Base-by-base conservation (phyloP, 2,329 filamentous ascomycete genomes). In the Microthyrium microscopicum region DNA sequence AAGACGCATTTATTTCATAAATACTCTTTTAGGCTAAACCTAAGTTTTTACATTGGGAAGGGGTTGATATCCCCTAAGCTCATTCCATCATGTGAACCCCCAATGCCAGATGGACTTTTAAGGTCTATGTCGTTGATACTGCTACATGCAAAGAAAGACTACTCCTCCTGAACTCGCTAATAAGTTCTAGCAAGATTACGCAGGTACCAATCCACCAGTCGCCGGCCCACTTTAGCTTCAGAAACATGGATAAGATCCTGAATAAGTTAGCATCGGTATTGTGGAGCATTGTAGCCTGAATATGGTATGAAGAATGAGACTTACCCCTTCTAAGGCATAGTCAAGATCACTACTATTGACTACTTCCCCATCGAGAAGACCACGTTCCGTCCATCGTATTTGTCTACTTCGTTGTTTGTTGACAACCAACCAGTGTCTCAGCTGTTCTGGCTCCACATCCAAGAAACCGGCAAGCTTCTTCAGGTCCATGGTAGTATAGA, bases 371-470 rank as follows among this genome's bases (percentile, higher is more conserved):
- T 95, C 87, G 41, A 98, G 60, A 43, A 98, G 64, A 26, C 81
- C 81, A 49, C 83, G 81, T 54, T 91, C 89, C 42, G 73, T 77
- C 82, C 87, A 95, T 59, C 89, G 77, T 45, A 91, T 73, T 64
- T 98, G 89, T 64, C 91, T 80, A 55, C 82, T 94, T 52, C 89
- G 79, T 68, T 98, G 89, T 74, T 98, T 98, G 68, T 91, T 95
- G 42, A 98, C 84, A 42, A 98, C 64, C 40, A 98, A 66, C 79
- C 84, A 93, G 39, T 80, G 79, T 46, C 89, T 77, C 44, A 98
- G 70, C 63, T 92, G 84, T 58, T 95, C 89, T n/a, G 87, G 78
- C 59, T 93, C 77, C 39, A 94, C 83, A 50, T 95, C 89, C 35
- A 98, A 70, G 73, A 98, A 98, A 39, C 85, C 85, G 40, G 89